Percentiles rank a stretch among this genome's conserved stretches.
Conservation (phyloP, 1,139 yeast genomes). For the Geotrichum aggregatum region DNA sequence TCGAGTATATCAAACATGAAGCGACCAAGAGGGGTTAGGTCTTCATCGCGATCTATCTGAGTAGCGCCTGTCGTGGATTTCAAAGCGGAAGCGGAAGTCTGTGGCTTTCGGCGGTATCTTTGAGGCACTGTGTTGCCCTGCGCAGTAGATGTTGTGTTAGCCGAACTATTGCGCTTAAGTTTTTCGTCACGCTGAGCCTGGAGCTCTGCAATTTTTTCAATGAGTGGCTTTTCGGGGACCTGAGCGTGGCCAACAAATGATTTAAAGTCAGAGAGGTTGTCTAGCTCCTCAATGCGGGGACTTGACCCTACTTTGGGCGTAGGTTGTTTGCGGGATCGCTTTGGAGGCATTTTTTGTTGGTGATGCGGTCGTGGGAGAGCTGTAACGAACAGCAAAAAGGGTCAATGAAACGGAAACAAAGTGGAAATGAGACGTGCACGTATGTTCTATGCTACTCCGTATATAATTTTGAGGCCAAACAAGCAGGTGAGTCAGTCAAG, state of each 20-base stretch:
- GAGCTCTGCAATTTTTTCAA: slow-evolving; percentile 32
- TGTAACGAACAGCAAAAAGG: too few relatives aligned
- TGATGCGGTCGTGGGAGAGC: too few relatives aligned
- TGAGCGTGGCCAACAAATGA: slow-evolving; percentile 28
- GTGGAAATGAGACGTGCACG: too few relatives aligned
- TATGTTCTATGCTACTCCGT: too few relatives aligned
- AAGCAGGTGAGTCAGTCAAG: too few relatives aligned
- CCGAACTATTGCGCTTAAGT: background rate
- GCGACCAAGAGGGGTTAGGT: slow-evolving; percentile 28
- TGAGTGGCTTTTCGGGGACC: slow-evolving; percentile 31
- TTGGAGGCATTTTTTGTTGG: background rate
- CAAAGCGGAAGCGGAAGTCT: too few relatives aligned
- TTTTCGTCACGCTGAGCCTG: slow-evolving; percentile 20
- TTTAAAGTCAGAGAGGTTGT: slow-evolving; percentile 25
- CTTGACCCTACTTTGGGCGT: slow-evolving; percentile 14
- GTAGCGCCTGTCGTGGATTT: background rate
- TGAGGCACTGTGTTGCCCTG: slow-evolving; percentile 1
- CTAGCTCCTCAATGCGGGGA: slow-evolving; percentile 28
- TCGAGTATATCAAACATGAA: slow-evolving; percentile 34
- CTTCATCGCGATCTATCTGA: slow-evolving; percentile 26
- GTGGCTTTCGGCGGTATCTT: slow-evolving; percentile 18
- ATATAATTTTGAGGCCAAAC: too few relatives aligned
- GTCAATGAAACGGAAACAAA: too few relatives aligned
- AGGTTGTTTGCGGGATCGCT: background rate
- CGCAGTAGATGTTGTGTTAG: background rate